phyloP scores from a whole-genome alignment of 257 asterid species.

The Rubia yunnanensis region DNA sequence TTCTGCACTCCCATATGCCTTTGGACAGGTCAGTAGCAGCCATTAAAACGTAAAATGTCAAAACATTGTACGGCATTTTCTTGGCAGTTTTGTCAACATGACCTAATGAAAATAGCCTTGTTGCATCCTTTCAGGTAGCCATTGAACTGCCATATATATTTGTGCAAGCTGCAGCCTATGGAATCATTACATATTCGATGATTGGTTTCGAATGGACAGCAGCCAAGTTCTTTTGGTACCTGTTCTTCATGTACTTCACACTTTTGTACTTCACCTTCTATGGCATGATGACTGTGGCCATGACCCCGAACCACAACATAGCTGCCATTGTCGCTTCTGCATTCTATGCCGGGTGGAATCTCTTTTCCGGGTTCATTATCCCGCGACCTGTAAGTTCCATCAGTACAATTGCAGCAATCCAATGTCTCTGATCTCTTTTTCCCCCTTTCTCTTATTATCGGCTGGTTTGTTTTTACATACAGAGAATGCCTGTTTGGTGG shows the following conservation, averaged over 20 bases:
- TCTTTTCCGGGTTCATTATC: conserved; percentile 64
- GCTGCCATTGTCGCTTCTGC: conserved; percentile 49
- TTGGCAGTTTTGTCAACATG: background rate
- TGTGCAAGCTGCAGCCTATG: conserved; percentile 36
- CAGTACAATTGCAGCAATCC: background rate
- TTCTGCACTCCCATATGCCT: conserved; percentile 74
- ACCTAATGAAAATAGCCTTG: background rate
- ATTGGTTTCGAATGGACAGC: conserved; percentile 57
- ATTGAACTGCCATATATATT: conserved; percentile 60
- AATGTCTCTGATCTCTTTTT: no score
- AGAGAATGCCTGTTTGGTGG: conserved; percentile 80
- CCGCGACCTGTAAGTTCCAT: conserved; percentile 57
- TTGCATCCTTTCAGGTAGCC: conserved; percentile 28
- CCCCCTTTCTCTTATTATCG: background rate
- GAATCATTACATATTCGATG: conserved; percentile 55
- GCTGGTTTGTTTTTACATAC: conserved; percentile 5
- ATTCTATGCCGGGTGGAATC: conserved; percentile 46
- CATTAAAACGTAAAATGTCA: no score
- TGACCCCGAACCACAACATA: conserved; percentile 57
- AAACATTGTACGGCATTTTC: no score
- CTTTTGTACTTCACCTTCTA: conserved; percentile 55
- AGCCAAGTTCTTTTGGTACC: conserved; percentile 61
- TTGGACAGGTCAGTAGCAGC: conserved; percentile 39
- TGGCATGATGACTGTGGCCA: conserved; percentile 74
- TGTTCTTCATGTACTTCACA: conserved; percentile 51